These are phyloP conservation scores for Picea abies DNA, from an alignment of 83 land plant genomes.

Conservation along the genomic window DNA sequence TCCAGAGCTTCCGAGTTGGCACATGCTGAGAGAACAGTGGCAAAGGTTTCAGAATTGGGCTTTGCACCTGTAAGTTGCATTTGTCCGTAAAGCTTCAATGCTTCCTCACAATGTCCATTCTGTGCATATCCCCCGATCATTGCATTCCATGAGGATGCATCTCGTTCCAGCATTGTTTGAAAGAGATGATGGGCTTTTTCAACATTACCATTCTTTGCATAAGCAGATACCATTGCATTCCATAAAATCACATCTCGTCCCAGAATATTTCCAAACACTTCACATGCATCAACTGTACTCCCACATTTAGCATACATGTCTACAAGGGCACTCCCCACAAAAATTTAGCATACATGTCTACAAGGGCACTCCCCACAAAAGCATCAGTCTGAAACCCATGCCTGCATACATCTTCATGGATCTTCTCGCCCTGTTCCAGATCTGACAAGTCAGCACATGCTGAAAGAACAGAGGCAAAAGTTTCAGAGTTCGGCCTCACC, in stretches of 20 bases:
- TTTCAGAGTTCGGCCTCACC: neutral
- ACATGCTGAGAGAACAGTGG: neutral
- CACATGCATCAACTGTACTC: neutral
- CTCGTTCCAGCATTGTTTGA: neutral
- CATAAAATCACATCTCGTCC: slow-evolving; percentile 21
- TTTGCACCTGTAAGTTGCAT: neutral
- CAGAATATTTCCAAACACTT: neutral
- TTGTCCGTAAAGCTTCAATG: neutral
- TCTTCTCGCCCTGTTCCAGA: neutral
- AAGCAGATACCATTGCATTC: slow-evolving; percentile 18
- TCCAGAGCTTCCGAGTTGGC: neutral
- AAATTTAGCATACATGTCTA: slow-evolving; percentile 13
- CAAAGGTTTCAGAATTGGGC: neutral
- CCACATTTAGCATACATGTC: slow-evolving; percentile 74
- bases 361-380: slow-evolving; percentile 3
- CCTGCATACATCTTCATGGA: neutral
- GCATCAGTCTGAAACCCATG: neutral
- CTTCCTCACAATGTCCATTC: neutral
- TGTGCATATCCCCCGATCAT: neutral
- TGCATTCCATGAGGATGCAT: slow-evolving; percentile 8
- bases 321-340: slow-evolving; percentile 36
- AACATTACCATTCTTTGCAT: neutral
- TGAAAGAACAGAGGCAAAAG: neutral
- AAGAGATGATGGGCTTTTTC: neutral
- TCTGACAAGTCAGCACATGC: neutral